These are phyloP conservation scores for Yamadazyma atmosphaerica DNA, from an alignment of 1,139 yeast genomes.

Conservation along the genomic window DNA sequence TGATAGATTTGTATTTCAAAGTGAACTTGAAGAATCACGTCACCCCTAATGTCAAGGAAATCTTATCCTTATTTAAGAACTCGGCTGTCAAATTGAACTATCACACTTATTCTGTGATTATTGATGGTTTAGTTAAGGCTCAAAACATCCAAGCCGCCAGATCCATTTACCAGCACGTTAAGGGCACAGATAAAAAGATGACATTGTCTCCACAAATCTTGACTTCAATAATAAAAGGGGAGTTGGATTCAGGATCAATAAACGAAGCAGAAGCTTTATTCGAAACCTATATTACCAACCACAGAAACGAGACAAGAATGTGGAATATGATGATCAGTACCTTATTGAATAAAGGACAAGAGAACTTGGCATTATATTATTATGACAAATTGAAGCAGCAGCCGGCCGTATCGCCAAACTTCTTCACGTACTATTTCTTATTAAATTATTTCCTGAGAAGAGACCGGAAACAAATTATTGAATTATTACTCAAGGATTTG, in stretches of 20 bases:
- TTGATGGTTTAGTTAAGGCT: slow-evolving; percentile 56
- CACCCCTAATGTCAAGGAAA: slow-evolving; percentile 39
- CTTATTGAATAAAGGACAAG: slow-evolving; percentile 33
- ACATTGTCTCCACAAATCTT: slow-evolving; percentile 42
- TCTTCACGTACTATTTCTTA: slow-evolving; percentile 57
- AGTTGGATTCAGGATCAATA: slow-evolving; percentile 50
- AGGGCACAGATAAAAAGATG: slow-evolving; percentile 29
- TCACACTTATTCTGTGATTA: slow-evolving; percentile 52
- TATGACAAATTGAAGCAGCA: slow-evolving; percentile 30
- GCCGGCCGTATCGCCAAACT: slow-evolving; percentile 44
- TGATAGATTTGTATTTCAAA: slow-evolving; percentile 59
- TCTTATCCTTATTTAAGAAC: slow-evolving; percentile 44
- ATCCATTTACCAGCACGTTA: slow-evolving; percentile 35
- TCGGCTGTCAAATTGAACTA: slow-evolving; percentile 48
- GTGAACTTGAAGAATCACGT: slow-evolving; percentile 43
- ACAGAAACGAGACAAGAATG: slow-evolving; percentile 37
- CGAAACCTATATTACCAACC: slow-evolving; percentile 34
- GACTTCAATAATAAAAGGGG: slow-evolving; percentile 60
- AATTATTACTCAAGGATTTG: slow-evolving; percentile 38
- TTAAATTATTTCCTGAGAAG: slow-evolving; percentile 43
- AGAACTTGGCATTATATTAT: slow-evolving; percentile 40
- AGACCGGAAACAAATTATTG: slow-evolving; percentile 32
- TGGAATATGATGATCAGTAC: slow-evolving; percentile 65
- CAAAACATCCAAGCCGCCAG: slow-evolving; percentile 57
- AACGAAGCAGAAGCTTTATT: slow-evolving; percentile 51